Evolutionary conservation across 1,284 basidiomycete genomes (phyloP).

Genomic region (Pterula multifida): DNA sequence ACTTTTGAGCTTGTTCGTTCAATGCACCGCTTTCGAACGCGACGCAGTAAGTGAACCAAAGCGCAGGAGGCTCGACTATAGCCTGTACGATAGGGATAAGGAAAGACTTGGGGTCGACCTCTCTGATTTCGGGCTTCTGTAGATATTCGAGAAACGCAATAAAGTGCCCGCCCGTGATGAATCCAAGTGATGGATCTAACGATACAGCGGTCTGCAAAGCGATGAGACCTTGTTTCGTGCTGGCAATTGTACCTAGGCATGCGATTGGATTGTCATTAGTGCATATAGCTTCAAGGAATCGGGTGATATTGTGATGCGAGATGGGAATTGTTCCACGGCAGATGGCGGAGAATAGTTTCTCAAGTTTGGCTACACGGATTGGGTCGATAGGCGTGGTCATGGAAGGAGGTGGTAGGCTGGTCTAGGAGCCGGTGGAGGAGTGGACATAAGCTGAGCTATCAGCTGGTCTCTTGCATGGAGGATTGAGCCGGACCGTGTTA

Average conservation of each 20-base stretch:
- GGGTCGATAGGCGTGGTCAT: not conserved
- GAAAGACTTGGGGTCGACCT: slow-evolving; percentile 21
- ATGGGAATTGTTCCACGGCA: slow-evolving; percentile 12
- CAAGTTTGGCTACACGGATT: slow-evolving; percentile 10
- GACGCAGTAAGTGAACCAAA: slow-evolving; percentile 32
- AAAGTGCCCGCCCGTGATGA: slow-evolving; percentile 28
- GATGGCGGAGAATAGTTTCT: slow-evolving; percentile 15
- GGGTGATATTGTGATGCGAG: slow-evolving; percentile 11
- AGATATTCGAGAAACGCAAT: slow-evolving; percentile 28
- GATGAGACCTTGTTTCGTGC: slow-evolving; percentile 24
- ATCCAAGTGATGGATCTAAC: slow-evolving; percentile 23
- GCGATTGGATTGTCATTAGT: slow-evolving; percentile 24
- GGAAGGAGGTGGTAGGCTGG: no score
- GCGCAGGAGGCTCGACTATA: slow-evolving; percentile 41
- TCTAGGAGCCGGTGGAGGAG: no score
- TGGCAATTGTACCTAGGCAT: slow-evolving; percentile 29
- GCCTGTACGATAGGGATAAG: slow-evolving; percentile 26
- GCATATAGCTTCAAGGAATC: slow-evolving; percentile 38
- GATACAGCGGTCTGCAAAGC: slow-evolving; percentile 33
- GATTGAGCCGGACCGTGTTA: no score
- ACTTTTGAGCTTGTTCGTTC: slow-evolving; percentile 18
- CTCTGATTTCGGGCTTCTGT: slow-evolving; percentile 21
- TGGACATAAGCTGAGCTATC: no score
- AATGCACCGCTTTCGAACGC: slow-evolving; percentile 28
- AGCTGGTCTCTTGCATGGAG: no score